Evolutionary conservation across 176 grass and related monocot genomes (phyloP), one percentile per base, ranked within the genome.

Genomic region (Oryza officinalis): DNA sequence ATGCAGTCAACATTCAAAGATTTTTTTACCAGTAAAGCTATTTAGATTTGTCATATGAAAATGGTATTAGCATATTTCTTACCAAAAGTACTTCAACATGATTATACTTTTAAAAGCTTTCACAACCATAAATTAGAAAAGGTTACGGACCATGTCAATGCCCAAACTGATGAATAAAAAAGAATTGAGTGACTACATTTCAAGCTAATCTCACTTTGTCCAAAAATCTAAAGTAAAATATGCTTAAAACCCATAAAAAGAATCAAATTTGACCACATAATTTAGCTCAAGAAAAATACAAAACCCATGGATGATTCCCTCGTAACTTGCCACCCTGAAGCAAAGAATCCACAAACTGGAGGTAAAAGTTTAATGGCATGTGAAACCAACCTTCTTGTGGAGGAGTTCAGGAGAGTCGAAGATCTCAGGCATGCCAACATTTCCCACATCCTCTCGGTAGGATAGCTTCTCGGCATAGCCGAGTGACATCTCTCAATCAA

Each of bases 401-500:
- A 98, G 77, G 45, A 90, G 63, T 30, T 81, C 59, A 38, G 90
- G 85, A 23, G 92, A 44, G 66, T 98, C 92, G 47, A 98, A 98
- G 63, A 95, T 90, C 87, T 98, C 95, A 10, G 95, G 88, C 95
- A 98, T 95, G 54, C 95, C 95, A 25, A 98, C 95, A 8, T 46
- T 81, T 2, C 95, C 95, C 59, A 98, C 76, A 65, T 98, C 95
- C 83, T 98, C 95, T 82, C 86, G 70, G 89, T 95, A 98, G 12
- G 95, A 94, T 44, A 98, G 83, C 82, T 94, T 98, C 85, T 98
- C 60, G 7, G 95, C 95, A 70, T 98, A 98, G 8, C 95, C 95
- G 71, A 98, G 75, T 33, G 95, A 98, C 95, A 98, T 91, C 80
- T 77, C 79, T 38, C 3, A 20, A 3, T 14, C 28, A 40, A 40